A percentile compares a stretch with the other conserved stretches of the same genome.
phyloP scores from a whole-genome alignment of 192 early-diverging fungal genomes.

The Coemansia sp. region DNA sequence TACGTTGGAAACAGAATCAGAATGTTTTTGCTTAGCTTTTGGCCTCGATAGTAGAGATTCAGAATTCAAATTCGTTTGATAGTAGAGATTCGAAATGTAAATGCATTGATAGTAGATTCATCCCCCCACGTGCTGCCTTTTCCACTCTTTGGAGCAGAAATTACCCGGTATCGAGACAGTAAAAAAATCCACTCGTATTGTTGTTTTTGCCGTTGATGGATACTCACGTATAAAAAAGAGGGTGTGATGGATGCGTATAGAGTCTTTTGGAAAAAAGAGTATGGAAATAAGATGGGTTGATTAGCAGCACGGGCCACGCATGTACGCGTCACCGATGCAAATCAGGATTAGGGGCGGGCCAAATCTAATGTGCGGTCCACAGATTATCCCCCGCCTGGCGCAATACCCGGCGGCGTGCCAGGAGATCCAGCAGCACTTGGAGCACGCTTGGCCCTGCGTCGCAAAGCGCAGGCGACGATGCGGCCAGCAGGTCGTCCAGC shows the following conservation, averaged over 20 bases:
- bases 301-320: not conserved
- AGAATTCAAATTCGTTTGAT: too few species aligned
- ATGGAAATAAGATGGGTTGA: not conserved
- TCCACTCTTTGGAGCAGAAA: too few species aligned
- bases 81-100: too few species aligned
- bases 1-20: not conserved
- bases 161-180: too few species aligned
- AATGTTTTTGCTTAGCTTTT: not conserved
- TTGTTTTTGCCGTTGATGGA: not conserved
- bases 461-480: conserved; percentile 6
- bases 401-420: conserved; percentile 29
- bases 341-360: conserved; percentile 4
- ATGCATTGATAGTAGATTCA: too few species aligned
- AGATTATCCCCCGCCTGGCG: conserved; percentile 24
- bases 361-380: conserved; percentile 39
- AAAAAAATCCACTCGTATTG: too few species aligned
- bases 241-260: not conserved
- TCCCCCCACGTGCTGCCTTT: too few species aligned
- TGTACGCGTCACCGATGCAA: not conserved
- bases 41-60: not conserved
- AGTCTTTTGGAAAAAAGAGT: not conserved
- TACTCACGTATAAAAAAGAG: conserved; percentile 2
- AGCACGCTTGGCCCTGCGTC: conserved; percentile 11
- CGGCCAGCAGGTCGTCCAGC: conserved; percentile 20
- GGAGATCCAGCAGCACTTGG: conserved; percentile 32